Base-by-base conservation (phyloP, 176 grass and related monocot genomes). In the Hsuehochloa calcarea region DNA sequence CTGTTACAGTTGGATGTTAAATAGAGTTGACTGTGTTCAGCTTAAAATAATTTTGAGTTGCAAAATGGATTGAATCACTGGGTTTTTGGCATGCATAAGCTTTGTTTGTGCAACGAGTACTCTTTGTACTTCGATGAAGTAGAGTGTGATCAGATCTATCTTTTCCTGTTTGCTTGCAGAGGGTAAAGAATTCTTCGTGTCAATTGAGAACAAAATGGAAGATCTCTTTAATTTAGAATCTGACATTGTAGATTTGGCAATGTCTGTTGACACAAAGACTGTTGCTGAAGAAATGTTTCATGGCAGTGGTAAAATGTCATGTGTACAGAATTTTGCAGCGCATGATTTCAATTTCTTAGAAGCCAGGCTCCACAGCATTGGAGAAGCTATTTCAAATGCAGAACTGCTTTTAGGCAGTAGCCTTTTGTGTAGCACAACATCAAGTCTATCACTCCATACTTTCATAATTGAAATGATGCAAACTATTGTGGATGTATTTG, bases 401-500 rank as follows among this genome's bases (percentile, higher is more conserved):
- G 85, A 92, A 66, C 43, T 97, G 46, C 64, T 97, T 41, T 61
- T 93, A 55, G 82, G 75, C 25, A 59, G 58, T 7, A 77, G 63
- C 78, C 55, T 38, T 26, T 70, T 56, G 22, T 55, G 68, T 4
- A 58, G 75, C 62, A 10, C 16, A 23, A 55, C 78, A 46, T 78
- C 87, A 31, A 59, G 34, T 34, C 37, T 54, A 11, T 77, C 84
- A 31, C 12, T 89, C 35, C 70, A 89, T 73, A 78, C 75, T 79
- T 91, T 93, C 51, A 68, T 97, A 55, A 59, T 93, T 0, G 89
- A 93, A 66, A 88, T 87, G 70, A 46, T 97, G 61, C 89, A 88
- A 70, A 41, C 55, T 54, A 45, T 84, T n/a, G 51, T 78, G 14
- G 63, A 56, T 54, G 74, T 69, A 22, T 80, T 83, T 77, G 68